These are phyloP conservation scores for Andrographis paniculata DNA, from an alignment of 305 asterid species.

Conservation along the genomic window DNA sequence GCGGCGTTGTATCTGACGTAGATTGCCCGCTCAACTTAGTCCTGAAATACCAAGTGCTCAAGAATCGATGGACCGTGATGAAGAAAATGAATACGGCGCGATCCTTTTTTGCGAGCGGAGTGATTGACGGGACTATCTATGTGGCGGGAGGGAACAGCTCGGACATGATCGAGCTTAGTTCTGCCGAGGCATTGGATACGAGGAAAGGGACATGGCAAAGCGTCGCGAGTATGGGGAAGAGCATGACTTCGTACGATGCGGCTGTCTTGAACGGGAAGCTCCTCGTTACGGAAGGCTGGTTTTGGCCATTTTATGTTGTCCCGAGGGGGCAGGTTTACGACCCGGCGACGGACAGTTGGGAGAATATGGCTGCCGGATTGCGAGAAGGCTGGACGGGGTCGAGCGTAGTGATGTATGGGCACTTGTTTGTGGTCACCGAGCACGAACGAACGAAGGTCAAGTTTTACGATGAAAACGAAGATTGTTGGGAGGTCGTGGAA, in stretches of 20 bases:
- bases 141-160: slow-evolving; percentile 92
- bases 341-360: slow-evolving; percentile 68
- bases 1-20: slow-evolving; percentile 71
- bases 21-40: slow-evolving; percentile 85
- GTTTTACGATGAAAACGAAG: slow-evolving; percentile 58
- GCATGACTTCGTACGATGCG: slow-evolving; percentile 73
- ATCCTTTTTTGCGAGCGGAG: slow-evolving; percentile 82
- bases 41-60: slow-evolving; percentile 62
- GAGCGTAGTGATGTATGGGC: slow-evolving; percentile 64
- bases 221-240: slow-evolving; percentile 58
- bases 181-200: slow-evolving; percentile 77
- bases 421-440: slow-evolving; percentile 80
- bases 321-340: slow-evolving; percentile 90
- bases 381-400: slow-evolving; percentile 99
- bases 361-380: slow-evolving; percentile 68
- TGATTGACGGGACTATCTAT: slow-evolving; percentile 69
- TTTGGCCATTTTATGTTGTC: slow-evolving; percentile 88
- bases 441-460: slow-evolving; percentile 80
- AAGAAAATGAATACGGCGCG: slow-evolving; percentile 81
- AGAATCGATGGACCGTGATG: slow-evolving; percentile 84
- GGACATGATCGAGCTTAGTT: slow-evolving; percentile 63
- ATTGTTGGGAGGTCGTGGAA: slow-evolving; percentile 77
- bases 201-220: slow-evolving; percentile 58
- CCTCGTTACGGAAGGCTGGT: slow-evolving; percentile 92
- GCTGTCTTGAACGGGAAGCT: slow-evolving; percentile 86